phyloP scores from a whole-genome alignment of 768 basidiomycete species.

The Boletus subparvulus region DNA sequence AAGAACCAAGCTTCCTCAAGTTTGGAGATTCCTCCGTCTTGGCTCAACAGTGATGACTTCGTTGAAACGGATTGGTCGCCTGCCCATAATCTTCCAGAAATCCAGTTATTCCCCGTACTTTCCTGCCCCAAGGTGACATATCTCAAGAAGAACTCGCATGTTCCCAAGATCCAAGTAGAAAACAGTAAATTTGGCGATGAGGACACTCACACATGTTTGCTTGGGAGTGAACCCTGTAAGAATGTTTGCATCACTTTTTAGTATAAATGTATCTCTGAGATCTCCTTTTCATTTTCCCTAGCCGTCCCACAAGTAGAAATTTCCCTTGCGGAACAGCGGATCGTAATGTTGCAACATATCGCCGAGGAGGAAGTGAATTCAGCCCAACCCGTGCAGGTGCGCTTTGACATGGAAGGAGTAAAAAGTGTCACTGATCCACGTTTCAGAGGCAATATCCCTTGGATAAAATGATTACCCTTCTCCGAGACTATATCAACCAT shows the following conservation, averaged over 20 bases:
- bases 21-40: slow-evolving; percentile 47
- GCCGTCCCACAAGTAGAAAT: slow-evolving; percentile 69
- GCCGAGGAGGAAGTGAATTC: slow-evolving; percentile 13
- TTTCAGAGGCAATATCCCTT: slow-evolving; percentile 27
- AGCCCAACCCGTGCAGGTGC: slow-evolving; percentile 16
- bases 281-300: slow-evolving; percentile 23
- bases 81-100: slow-evolving; percentile 48
- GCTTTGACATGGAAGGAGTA: neutral
- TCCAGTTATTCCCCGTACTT: slow-evolving; percentile 72
- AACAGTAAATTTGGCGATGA: slow-evolving; percentile 85
- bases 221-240: slow-evolving; percentile 72
- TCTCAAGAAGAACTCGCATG: slow-evolving; percentile 59
- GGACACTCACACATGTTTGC: slow-evolving; percentile 75
- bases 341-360: slow-evolving; percentile 43
- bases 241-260: slow-evolving; percentile 1
- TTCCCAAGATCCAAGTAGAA: slow-evolving; percentile 41
- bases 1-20: slow-evolving; percentile 28
- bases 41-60: slow-evolving; percentile 83
- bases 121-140: slow-evolving; percentile 82
- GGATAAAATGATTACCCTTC: slow-evolving; percentile 54
- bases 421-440: slow-evolving; percentile 2
- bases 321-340: slow-evolving; percentile 53
- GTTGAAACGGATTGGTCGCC: slow-evolving; percentile 69
- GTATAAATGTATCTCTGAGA: neutral
- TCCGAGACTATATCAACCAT: slow-evolving; percentile 60